phyloP scores from a whole-genome alignment of 164 flowering plant species.

The Warburgia ugandensis region DNA sequence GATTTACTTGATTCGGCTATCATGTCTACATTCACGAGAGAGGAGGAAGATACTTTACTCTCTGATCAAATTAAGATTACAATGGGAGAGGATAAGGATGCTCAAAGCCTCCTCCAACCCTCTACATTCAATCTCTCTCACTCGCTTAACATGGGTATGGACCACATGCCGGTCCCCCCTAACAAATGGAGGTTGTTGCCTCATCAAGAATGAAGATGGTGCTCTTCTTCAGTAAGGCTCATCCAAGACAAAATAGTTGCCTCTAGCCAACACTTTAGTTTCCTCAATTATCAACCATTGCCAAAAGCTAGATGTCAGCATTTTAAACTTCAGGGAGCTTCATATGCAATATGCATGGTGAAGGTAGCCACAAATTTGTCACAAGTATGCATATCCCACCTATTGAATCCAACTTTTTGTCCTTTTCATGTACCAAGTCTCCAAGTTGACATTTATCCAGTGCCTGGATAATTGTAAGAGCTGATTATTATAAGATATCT shows the following conservation, averaged over 20 bases:
- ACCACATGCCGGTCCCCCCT: too few relatives aligned
- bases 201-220: slow-evolving; percentile 85
- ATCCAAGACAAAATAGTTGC: slow-evolving; percentile 87
- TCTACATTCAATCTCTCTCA: too few relatives aligned
- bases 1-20: too few relatives aligned
- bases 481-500: too few relatives aligned
- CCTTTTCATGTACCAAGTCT: slow-evolving; percentile 59
- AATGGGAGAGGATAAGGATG: too few relatives aligned
- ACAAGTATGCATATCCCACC: slow-evolving; percentile 32
- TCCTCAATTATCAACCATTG: slow-evolving; percentile 92
- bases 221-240: slow-evolving; percentile 85
- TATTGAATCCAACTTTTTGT: slow-evolving; percentile 61
- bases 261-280: slow-evolving; percentile 96
- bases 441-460: slow-evolving; percentile 88
- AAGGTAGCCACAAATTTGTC: not conserved
- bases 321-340: not conserved
- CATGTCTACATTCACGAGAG: too few relatives aligned
- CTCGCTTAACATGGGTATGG: too few relatives aligned
- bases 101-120: too few relatives aligned
- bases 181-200: slow-evolving; percentile 94
- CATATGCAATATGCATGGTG: not conserved
- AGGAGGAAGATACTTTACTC: too few relatives aligned
- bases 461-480: slow-evolving; percentile 63
- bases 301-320: slow-evolving; percentile 5
- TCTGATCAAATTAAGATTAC: too few relatives aligned